phyloP scores from a whole-genome alignment of 2,329 filamentous ascomycete genomes.

The Clarireedia sp. region DNA sequence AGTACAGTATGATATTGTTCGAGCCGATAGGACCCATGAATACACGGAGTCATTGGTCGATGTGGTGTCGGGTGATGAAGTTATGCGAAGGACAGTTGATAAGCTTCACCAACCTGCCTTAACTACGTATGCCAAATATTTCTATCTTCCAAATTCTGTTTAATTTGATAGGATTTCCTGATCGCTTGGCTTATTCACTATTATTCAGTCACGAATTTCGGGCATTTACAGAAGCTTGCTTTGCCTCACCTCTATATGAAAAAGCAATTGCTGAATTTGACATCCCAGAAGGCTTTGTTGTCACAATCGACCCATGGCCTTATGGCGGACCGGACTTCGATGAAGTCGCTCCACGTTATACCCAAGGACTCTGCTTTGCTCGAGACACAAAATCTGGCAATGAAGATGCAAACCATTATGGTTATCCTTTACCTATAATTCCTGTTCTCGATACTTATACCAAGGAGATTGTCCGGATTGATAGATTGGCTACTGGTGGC shows the following conservation, averaged over 20 bases:
- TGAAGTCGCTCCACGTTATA: slow-evolving; percentile 42
- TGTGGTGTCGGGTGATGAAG: slow-evolving; percentile 34
- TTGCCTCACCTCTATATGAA: slow-evolving; percentile 43
- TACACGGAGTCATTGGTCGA: slow-evolving; percentile 48
- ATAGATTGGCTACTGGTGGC: slow-evolving; percentile 35
- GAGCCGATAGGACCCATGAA: slow-evolving; percentile 40
- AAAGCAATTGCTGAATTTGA: slow-evolving; percentile 42
- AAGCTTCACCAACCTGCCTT: slow-evolving; percentile 40
- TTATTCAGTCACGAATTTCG: slow-evolving; percentile 12
- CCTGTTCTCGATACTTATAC: slow-evolving; percentile 42
- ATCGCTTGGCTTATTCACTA: background rate
- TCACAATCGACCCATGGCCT: slow-evolving; percentile 46
- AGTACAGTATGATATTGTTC: slow-evolving; percentile 38
- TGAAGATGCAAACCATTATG: slow-evolving; percentile 29
- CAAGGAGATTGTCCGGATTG: slow-evolving; percentile 40
- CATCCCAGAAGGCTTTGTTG: slow-evolving; percentile 46
- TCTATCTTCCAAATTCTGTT: slow-evolving; percentile 8
- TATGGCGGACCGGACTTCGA: slow-evolving; percentile 44
- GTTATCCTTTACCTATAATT: slow-evolving; percentile 40
- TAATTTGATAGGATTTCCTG: slow-evolving; percentile 7
- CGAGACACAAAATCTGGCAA: slow-evolving; percentile 30
- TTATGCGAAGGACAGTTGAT: slow-evolving; percentile 39
- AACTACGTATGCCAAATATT: slow-evolving; percentile 33
- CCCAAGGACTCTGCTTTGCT: slow-evolving; percentile 48
- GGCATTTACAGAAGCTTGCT: slow-evolving; percentile 17